Evolutionary conservation across 2,329 filamentous ascomycete genomes (phyloP).

Genomic region (Cladophialophora bantiana): DNA sequence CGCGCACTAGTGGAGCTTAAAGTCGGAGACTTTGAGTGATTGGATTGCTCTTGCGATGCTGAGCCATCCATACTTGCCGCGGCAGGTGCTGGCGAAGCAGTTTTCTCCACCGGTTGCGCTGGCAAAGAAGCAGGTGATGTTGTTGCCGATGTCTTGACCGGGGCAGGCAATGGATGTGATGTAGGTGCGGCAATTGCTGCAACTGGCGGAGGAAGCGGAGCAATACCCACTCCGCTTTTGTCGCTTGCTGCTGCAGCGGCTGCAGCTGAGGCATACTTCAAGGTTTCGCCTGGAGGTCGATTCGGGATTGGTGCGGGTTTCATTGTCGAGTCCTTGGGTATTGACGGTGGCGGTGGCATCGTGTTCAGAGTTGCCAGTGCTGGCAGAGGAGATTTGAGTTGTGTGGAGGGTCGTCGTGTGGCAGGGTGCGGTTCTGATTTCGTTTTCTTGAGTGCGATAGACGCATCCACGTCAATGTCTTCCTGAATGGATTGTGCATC

Average conservation of each 20-base stretch:
- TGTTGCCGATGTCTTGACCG: slow-evolving; percentile 63
- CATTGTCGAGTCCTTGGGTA: slow-evolving; percentile 70
- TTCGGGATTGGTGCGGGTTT: slow-evolving; percentile 90
- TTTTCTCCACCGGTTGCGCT: slow-evolving; percentile 57
- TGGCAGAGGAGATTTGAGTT: slow-evolving; percentile 93
- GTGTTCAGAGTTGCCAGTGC: slow-evolving; percentile 83
- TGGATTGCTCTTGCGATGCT: slow-evolving; percentile 43
- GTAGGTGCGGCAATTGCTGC: slow-evolving; percentile 61
- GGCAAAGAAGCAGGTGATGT: slow-evolving; percentile 61
- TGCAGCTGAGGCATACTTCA: slow-evolving; percentile 96
- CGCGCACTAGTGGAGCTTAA: slow-evolving; percentile 54
- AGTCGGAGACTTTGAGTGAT: slow-evolving; percentile 61
- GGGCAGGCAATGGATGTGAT: slow-evolving; percentile 56
- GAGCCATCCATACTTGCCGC: slow-evolving; percentile 50
- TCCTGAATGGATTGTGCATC: slow-evolving; percentile 92
- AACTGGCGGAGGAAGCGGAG: slow-evolving; percentile 89
- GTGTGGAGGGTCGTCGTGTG: slow-evolving; percentile 78
- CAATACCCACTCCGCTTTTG: slow-evolving; percentile 86
- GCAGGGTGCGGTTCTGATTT: slow-evolving; percentile 63
- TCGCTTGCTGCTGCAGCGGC: slow-evolving; percentile 91
- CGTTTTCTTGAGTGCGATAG: slow-evolving; percentile 62
- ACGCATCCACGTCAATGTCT: slow-evolving; percentile 62
- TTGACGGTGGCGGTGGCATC: slow-evolving; percentile 46
- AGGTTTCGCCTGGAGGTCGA: slow-evolving; percentile 82
- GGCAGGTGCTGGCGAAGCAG: slow-evolving; percentile 47